Evolutionary conservation across 768 basidiomycete species (phyloP), one percentile per base, ranked within the genome.

Genomic region (Tulasnella sp.): DNA sequence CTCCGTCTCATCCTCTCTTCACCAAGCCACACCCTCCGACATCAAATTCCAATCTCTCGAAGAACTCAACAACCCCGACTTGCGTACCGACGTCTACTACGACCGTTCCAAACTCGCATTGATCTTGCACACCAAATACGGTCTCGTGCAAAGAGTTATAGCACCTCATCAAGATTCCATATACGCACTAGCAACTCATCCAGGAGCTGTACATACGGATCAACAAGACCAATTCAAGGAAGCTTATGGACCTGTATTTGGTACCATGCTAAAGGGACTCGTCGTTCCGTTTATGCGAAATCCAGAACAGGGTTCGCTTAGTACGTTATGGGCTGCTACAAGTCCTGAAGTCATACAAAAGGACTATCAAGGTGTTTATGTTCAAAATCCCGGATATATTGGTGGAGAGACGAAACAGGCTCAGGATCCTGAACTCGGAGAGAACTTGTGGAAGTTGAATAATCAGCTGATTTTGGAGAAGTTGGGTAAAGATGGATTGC

Each of bases 21-120:
- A 71, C 57, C 60, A 62, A 45, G 57, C 63, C 53, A 66, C 68
- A 5, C 65, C 68, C 2, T 59, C 62, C 3, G 56, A 61, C 28
- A 57, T 57, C 4, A 56, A 62, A 53, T 70, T 70, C 58, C 61
- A 62, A 2, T 64, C 63, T 7, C 45, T 64, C 33, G 67, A 65
- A 33, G 70, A 71, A 61, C 61, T 71, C 56, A 67, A 62, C 40
- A 62, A 66, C 53, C 56, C 56, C 20, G 56, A 62, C 27, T 53
- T 66, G 45, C 60, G 63, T 39, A 61, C 63, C 13, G 55, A 62
- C 37, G 60, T 62, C 48, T 63, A 69, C 16, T 67, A 68, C 57
- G 67, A 64, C 4, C 66, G 69, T 46, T 64, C 67, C n/a, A 69
- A 70, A 56, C 64, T 70, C 48, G 68, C 68, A 19, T 64, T 66